Base-by-base conservation (phyloP, 108 stramenopile genomes). In the Cyclostephanos tholiformis region DNA sequence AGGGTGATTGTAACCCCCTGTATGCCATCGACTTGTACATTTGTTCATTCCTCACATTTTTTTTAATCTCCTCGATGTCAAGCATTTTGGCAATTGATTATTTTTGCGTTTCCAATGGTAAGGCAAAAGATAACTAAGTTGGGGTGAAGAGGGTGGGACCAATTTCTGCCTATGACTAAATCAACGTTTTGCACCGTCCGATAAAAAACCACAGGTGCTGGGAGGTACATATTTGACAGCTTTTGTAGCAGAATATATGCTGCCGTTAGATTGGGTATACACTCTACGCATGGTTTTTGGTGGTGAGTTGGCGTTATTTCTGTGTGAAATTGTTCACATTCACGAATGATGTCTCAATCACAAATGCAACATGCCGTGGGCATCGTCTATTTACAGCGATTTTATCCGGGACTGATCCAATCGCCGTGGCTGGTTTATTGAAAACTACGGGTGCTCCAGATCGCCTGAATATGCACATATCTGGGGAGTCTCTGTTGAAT, bases 21-120 rank as follows among this genome's bases (percentile, higher is more conserved):
- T 41, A 5, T 41, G 9, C 9, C 4, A 10, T 41, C 9, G 41
- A 41, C 12, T 41, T 8, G 12, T 4, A 5, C 41, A 41, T 41
- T 36, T 6, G 12, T 41, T 41, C 1, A 41, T 10, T 12, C 41
- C 41, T 41, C 9, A 10, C 12, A 10, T 41, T 41, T 41, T 41
- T 12, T 41, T 10, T 1, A 1, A 10, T 41, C 41, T 41, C 9
- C 4, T 41, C 9, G 41, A 1, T 41, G 9, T 12, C 41, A 4
- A 23, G 52, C 75, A 8, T 53, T 93, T 29, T 17, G 55, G 29
- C 94, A 96, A 72, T 55, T 88, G 10, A n/a, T 96, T 5, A 74
- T 91, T 22, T 89, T 99, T 41, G 98, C 98, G 8, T 91, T 90
- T 72, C 97, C 97, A 2, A 80, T 90, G 85, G 89, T 90, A 43